Conservation (phyloP, 371 early-diverging fungal genomes). For the Choanephora cucurbitarum region DNA sequence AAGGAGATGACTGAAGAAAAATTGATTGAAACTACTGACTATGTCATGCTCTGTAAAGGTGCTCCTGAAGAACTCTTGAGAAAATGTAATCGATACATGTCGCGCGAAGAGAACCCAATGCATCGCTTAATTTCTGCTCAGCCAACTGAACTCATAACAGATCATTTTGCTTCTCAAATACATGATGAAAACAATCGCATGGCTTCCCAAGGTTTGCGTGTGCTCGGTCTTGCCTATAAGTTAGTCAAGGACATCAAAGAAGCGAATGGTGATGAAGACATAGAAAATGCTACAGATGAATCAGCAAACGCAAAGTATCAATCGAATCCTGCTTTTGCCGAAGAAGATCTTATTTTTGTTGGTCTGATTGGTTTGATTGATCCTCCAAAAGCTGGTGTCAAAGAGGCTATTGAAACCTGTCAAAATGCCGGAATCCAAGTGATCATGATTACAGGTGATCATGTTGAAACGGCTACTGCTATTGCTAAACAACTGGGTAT, state of each 20-base stretch:
- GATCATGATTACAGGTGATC: conserved; percentile 94
- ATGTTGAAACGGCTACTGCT: conserved; percentile 85
- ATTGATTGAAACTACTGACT: conserved; percentile 10
- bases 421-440: conserved; percentile 90
- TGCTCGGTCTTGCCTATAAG: conserved; percentile 47
- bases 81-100: conserved; percentile 61
- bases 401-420: conserved; percentile 80
- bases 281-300: conserved; percentile 3
- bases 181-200: conserved; percentile 72
- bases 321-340: conserved; percentile 47
- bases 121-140: conserved; percentile 11
- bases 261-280: neutral
- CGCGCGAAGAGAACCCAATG: neutral
- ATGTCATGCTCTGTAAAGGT: conserved; percentile 77
- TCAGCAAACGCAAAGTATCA: neutral
- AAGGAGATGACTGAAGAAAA: conserved; percentile 9
- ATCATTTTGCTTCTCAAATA: conserved; percentile 65
- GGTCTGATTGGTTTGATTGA: conserved; percentile 93
- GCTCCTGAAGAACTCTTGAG: conserved; percentile 86
- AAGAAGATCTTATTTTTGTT: conserved; percentile 75
- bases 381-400: conserved; percentile 82
- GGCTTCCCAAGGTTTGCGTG: conserved; percentile 84
- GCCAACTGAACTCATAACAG: conserved; percentile 41
- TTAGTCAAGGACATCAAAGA: conserved; percentile 35
- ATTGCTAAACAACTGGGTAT: conserved; percentile 92